Conservation (phyloP, 2,329 filamentous ascomycete species). For the Ophiostoma quercus region DNA sequence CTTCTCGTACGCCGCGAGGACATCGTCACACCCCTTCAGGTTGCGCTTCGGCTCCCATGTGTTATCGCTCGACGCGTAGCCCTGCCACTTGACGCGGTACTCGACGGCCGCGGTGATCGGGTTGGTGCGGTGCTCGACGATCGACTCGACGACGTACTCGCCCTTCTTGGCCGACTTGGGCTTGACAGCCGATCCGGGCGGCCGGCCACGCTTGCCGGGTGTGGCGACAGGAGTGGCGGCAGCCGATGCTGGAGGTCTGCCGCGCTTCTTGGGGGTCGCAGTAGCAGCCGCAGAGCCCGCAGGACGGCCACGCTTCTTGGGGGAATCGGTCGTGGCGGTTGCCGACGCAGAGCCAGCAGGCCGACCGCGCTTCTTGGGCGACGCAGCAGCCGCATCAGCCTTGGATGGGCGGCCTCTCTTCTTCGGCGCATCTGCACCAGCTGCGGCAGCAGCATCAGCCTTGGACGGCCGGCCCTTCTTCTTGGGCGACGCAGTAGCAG, state of each 20-base stretch:
- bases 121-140: conserved; percentile 41
- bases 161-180: conserved; percentile 22
- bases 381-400: not conserved
- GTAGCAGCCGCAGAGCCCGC: conserved; percentile 11
- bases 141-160: conserved; percentile 46
- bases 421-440: conserved; percentile 11
- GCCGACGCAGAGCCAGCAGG: not conserved
- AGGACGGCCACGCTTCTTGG: conserved; percentile 7
- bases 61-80: conserved; percentile 40
- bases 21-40: conserved; percentile 37
- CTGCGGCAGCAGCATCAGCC: not conserved
- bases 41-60: conserved; percentile 52
- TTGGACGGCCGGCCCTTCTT: conserved; percentile 14
- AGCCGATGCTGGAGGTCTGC: not conserved
- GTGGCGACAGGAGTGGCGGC: conserved; percentile 10
- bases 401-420: conserved; percentile 15
- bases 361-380: not conserved
- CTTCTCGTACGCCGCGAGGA: conserved; percentile 38
- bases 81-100: conserved; percentile 52
- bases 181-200: conserved; percentile 17
- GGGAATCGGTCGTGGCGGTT: not conserved
- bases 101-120: conserved; percentile 36
- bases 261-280: not conserved
- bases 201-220: conserved; percentile 11
- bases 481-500: conserved; percentile 3